Percentiles rank a stretch among this genome's conserved stretches.
phyloP scores from a whole-genome alignment of 1,284 basidiomycete species.

The Irpex sp. region DNA sequence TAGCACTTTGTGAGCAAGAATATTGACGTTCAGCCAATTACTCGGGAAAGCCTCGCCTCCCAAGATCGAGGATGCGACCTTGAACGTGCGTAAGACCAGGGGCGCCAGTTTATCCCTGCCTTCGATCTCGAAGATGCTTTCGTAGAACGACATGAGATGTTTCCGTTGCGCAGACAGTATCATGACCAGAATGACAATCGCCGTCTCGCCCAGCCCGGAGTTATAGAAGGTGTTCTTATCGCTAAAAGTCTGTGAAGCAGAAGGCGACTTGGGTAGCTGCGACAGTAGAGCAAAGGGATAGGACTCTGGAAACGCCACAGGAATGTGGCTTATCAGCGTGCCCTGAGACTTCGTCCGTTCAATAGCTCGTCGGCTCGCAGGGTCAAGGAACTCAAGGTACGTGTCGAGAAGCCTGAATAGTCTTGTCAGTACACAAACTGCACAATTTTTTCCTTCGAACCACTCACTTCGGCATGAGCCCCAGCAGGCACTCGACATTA shows the following conservation, averaged over 20 bases:
- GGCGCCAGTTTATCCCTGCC: slow-evolving; percentile 74
- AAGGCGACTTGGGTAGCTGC: slow-evolving; percentile 53
- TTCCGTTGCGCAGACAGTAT: slow-evolving; percentile 77
- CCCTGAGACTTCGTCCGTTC: slow-evolving; percentile 64
- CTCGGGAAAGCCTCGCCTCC: slow-evolving; percentile 87
- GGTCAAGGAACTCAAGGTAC: slow-evolving; percentile 78
- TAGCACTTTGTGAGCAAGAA: slow-evolving; percentile 85
- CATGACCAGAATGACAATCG: slow-evolving; percentile 82
- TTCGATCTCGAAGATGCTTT: slow-evolving; percentile 81
- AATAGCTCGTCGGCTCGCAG: slow-evolving; percentile 64
- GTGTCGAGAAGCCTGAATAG: slow-evolving; percentile 72
- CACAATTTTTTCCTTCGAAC: too few species aligned
- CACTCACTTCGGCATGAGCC: slow-evolving; percentile 79
- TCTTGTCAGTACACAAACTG: not conserved
- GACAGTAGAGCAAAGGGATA: slow-evolving; percentile 89
- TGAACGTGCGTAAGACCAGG: slow-evolving; percentile 79
- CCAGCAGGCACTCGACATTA: slow-evolving; percentile 86
- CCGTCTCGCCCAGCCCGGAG: slow-evolving; percentile 82
- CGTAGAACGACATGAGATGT: slow-evolving; percentile 78
- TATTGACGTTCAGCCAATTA: slow-evolving; percentile 91
- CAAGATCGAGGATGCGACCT: slow-evolving; percentile 79
- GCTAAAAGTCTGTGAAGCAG: slow-evolving; percentile 39
- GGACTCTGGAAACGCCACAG: slow-evolving; percentile 89
- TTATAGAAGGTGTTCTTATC: slow-evolving; percentile 60
- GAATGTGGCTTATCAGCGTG: slow-evolving; percentile 59